phyloP scores from a whole-genome alignment of 139 green algal genomes.

The Chlamydomonas eustigma region DNA sequence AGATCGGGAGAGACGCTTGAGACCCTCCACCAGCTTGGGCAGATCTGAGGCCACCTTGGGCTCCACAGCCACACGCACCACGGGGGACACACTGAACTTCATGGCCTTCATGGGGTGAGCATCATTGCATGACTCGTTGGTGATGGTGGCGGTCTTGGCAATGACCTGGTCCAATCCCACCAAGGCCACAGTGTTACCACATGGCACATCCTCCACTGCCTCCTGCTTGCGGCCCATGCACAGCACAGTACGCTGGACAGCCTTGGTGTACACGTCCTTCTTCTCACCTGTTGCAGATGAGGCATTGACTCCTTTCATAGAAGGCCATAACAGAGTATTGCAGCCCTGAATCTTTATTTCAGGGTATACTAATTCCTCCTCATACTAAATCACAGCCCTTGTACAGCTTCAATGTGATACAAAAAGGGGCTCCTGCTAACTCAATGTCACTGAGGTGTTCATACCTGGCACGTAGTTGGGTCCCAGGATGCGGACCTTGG shows the following conservation, averaged over 20 bases:
- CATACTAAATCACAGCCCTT: no score
- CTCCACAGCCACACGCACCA: slow-evolving; percentile 76
- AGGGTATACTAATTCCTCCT: no score
- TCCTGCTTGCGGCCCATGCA: slow-evolving; percentile 98
- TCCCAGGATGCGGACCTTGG: slow-evolving; percentile 98
- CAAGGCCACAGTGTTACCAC: slow-evolving; percentile 97
- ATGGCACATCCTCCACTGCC: slow-evolving; percentile 96
- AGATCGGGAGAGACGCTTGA: slow-evolving; percentile 96
- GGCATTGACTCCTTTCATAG: no score
- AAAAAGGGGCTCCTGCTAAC: no score
- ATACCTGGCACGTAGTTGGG: slow-evolving; percentile 97
- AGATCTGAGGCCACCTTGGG: slow-evolving; percentile 93
- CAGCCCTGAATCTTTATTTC: no score
- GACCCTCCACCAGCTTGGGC: slow-evolving; percentile 98
- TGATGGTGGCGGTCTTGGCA: slow-evolving; percentile 97
- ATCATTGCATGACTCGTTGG: slow-evolving; percentile 79
- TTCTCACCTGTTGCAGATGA: slow-evolving; percentile 61
- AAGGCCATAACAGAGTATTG: no score
- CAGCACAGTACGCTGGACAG: slow-evolving; percentile 97
- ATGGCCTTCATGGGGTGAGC: slow-evolving; percentile 97
- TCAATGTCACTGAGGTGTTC: no score
- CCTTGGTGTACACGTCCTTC: slow-evolving; percentile 99
- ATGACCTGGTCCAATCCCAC: slow-evolving; percentile 99
- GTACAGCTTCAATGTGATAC: no score
- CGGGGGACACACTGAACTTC: slow-evolving; percentile 98